phyloP scores from a whole-genome alignment of 2,329 filamentous ascomycete species.

The Cadophora sp. region DNA sequence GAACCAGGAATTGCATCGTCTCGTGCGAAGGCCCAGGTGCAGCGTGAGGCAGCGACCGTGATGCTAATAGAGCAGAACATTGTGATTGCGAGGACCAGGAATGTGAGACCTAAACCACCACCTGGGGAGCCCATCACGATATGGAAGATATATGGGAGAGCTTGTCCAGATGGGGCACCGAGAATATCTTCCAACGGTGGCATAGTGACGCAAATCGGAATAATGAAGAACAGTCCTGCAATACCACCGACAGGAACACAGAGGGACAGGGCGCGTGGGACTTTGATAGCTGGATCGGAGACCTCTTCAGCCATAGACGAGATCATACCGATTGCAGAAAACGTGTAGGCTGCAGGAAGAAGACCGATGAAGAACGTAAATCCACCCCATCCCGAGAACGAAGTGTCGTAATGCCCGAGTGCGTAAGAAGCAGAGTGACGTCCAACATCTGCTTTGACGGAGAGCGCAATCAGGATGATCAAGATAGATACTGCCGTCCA shows the following conservation, averaged over 20 bases:
- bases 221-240: conserved; percentile 57
- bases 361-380: conserved; percentile 70
- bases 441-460: conserved; percentile 59
- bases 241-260: conserved; percentile 56
- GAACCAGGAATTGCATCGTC: conserved; percentile 72
- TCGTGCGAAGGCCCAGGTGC: conserved; percentile 71
- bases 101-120: conserved; percentile 54
- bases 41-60: conserved; percentile 60
- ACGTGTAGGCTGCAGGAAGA: conserved; percentile 63
- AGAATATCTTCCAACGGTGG: conserved; percentile 54
- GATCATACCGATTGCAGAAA: conserved; percentile 67
- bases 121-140: conserved; percentile 56
- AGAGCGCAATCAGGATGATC: conserved; percentile 61
- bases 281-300: conserved; percentile 55
- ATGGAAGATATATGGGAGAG: conserved; percentile 57
- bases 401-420: conserved; percentile 62
- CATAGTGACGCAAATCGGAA: conserved; percentile 57
- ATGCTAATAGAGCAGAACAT: conserved; percentile 61
- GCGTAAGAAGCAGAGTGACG: conserved; percentile 58
- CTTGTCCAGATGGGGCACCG: conserved; percentile 53
- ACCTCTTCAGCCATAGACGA: conserved; percentile 68
- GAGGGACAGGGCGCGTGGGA: conserved; percentile 54
- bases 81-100: conserved; percentile 56
- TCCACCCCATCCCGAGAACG: conserved; percentile 61
- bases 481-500: conserved; percentile 63